These are phyloP conservation scores for Russula lepida DNA, from an alignment of 768 basidiomycete species.

Conservation along the genomic window DNA sequence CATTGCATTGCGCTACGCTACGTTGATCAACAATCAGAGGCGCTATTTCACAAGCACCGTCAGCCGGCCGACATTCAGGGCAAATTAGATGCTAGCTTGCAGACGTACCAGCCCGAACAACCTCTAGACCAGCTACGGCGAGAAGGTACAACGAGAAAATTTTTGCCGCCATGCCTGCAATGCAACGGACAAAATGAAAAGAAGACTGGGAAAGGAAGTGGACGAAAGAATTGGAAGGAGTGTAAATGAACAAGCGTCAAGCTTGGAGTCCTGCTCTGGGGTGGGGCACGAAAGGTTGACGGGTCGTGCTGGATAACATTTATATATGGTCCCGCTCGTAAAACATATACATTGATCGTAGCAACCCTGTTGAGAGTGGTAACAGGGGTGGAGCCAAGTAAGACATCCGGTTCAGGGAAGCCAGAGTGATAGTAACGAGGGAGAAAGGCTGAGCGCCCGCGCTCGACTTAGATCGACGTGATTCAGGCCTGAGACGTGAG, in stretches of 20 bases:
- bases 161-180: slow-evolving; percentile 12
- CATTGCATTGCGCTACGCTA: neutral
- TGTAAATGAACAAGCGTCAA: slow-evolving; percentile 3
- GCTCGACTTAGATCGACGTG: neutral
- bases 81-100: neutral
- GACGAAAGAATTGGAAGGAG: neutral
- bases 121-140: slow-evolving; percentile 1
- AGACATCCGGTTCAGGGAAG: too few relatives aligned
- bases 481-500: neutral
- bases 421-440: neutral
- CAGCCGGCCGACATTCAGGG: neutral
- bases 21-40: neutral
- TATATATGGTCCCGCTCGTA: neutral
- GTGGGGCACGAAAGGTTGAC: neutral
- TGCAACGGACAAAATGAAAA: neutral
- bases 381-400: neutral
- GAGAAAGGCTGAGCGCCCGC: neutral
- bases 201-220: neutral
- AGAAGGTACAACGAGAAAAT: slow-evolving; percentile 9
- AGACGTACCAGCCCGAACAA: slow-evolving; percentile 2
- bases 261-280: slow-evolving; percentile 11
- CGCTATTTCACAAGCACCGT: neutral
- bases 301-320: neutral
- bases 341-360: neutral
- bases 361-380: neutral